A percentile compares a stretch with the other conserved stretches of the same genome.
Conservation (phyloP, 805 yeast species). For the Metschnikowia hibisci region DNA sequence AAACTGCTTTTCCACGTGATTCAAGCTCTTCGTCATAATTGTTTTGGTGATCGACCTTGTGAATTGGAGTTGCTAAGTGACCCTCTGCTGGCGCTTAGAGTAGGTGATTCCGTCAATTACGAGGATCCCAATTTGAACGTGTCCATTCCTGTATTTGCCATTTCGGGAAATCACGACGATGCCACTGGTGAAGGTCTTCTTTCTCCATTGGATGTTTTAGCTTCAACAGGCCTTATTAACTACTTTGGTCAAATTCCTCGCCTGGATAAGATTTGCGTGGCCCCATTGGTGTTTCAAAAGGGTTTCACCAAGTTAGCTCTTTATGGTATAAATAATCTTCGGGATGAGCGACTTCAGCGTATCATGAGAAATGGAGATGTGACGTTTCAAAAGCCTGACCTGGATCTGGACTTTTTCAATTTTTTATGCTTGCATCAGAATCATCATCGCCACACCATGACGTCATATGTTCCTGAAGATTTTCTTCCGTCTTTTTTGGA, state of each 20-base stretch:
- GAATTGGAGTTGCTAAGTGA: slow-evolving; percentile 81
- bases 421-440: slow-evolving; percentile 89
- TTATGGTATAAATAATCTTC: slow-evolving; percentile 82
- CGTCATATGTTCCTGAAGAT: slow-evolving; percentile 79
- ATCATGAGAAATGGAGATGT: slow-evolving; percentile 80
- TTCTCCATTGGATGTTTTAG: slow-evolving; percentile 80
- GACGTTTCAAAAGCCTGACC: slow-evolving; percentile 67
- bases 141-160: slow-evolving; percentile 85
- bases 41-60: slow-evolving; percentile 85
- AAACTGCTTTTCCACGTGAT: slow-evolving; percentile 82
- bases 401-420: slow-evolving; percentile 72
- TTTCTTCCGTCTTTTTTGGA: slow-evolving; percentile 80
- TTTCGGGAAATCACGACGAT: slow-evolving; percentile 96
- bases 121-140: slow-evolving; percentile 89
- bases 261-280: slow-evolving; percentile 66
- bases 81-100: slow-evolving; percentile 57
- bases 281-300: slow-evolving; percentile 78
- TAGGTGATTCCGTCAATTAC: slow-evolving; percentile 72
- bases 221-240: slow-evolving; percentile 78
- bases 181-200: slow-evolving; percentile 82
- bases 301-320: slow-evolving; percentile 79
- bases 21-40: slow-evolving; percentile 60
- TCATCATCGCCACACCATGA: slow-evolving; percentile 74
- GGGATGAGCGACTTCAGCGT: slow-evolving; percentile 84
- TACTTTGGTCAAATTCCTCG: slow-evolving; percentile 83